phyloP scores from a whole-genome alignment of 2,329 filamentous ascomycete genomes.

The Westerdykella aurantiaca region DNA sequence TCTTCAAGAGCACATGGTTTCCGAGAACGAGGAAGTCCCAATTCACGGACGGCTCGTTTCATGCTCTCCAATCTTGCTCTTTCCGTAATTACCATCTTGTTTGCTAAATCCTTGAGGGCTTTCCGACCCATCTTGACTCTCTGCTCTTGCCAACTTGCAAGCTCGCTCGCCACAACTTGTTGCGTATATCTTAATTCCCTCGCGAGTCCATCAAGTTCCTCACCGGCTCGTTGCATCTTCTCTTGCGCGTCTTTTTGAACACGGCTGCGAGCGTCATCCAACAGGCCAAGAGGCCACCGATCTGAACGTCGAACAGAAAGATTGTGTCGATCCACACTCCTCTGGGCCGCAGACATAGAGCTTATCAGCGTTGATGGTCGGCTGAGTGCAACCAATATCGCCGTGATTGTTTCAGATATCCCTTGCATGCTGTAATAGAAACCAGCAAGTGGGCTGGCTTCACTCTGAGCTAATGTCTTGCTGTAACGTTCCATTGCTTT shows the following conservation, averaged over 20 bases:
- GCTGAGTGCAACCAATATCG: conserved; percentile 71
- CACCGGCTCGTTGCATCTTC: conserved; percentile 63
- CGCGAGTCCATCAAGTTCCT: conserved; percentile 67
- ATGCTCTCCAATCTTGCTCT: conserved; percentile 73
- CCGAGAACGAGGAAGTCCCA: conserved; percentile 14
- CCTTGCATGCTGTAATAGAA: conserved; percentile 74
- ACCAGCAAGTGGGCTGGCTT: conserved; percentile 64
- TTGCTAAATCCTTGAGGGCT: conserved; percentile 70
- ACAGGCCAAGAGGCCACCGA: conserved; percentile 71
- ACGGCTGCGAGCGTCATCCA: conserved; percentile 82
- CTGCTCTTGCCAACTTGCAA: conserved; percentile 91
- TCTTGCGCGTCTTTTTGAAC: conserved; percentile 79
- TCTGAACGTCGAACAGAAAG: conserved; percentile 68
- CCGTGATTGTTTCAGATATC: conserved; percentile 76
- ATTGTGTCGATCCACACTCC: conserved; percentile 71
- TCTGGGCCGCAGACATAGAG: conserved; percentile 67
- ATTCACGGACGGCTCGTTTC: conserved; percentile 66
- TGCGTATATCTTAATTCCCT: conserved; percentile 86
- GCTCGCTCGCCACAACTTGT: conserved; percentile 82
- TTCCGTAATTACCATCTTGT: conserved; percentile 73
- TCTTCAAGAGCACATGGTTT: too few species aligned
- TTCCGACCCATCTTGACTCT: conserved; percentile 70
- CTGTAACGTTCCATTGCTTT: conserved; percentile 69
- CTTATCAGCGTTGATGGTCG: conserved; percentile 73
- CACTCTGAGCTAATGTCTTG: conserved; percentile 57